These are phyloP conservation scores for Stemphylium vesicarium DNA, from an alignment of 2,329 filamentous ascomycete genomes.

Conservation along the genomic window DNA sequence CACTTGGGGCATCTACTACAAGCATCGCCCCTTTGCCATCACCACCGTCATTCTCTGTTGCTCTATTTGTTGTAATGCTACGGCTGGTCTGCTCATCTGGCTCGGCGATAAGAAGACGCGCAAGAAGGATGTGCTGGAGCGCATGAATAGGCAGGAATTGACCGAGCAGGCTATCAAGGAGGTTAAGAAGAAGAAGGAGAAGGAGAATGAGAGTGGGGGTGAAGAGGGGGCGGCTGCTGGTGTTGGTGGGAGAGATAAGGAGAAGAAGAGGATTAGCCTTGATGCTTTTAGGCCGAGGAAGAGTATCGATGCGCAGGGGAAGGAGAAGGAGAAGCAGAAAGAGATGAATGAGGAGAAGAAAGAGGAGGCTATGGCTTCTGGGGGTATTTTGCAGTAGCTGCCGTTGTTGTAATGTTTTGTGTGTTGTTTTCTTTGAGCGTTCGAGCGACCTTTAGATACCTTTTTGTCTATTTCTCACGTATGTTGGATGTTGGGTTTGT, in stretches of 20 bases:
- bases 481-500: no score
- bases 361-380: neutral
- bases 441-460: no score
- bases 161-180: conserved; percentile 69
- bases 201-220: conserved; percentile 41
- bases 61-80: conserved; percentile 78
- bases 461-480: no score
- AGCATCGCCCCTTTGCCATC: conserved; percentile 70
- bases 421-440: no score
- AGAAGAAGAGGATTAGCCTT: conserved; percentile 27
- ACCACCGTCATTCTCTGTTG: conserved; percentile 83
- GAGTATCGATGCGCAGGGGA: neutral
- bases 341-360: neutral
- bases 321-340: neutral
- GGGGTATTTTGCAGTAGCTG: no score
- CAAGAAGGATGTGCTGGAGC: conserved; percentile 84
- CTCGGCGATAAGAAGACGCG: conserved; percentile 77
- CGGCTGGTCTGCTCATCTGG: conserved; percentile 76
- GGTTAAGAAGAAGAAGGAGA: conserved; percentile 57
- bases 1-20: conserved; percentile 80
- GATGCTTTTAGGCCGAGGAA: conserved; percentile 17
- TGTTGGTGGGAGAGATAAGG: conserved; percentile 21
- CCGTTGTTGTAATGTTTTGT: no score
- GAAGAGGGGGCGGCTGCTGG: conserved; percentile 14
- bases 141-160: conserved; percentile 76